These are phyloP conservation scores for Arthroderma sp. DNA, from an alignment of 2,329 filamentous ascomycete genomes.

Conservation along the genomic window DNA sequence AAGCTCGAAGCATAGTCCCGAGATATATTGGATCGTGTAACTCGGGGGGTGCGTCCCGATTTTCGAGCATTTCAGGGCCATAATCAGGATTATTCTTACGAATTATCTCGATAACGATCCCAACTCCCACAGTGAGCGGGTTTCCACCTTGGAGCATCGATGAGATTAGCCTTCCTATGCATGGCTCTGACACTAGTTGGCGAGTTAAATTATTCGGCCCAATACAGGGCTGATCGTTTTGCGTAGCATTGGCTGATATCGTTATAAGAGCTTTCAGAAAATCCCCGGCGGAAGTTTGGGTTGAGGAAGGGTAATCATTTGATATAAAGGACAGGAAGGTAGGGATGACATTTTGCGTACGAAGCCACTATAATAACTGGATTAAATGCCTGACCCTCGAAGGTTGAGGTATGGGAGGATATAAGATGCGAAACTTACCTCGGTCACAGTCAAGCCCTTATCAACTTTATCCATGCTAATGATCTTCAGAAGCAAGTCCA, in stretches of 20 bases:
- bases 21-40: conserved; percentile 90
- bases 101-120: conserved; percentile 96
- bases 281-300: conserved; percentile 91
- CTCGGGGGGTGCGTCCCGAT: conserved; percentile 65
- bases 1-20: conserved; percentile 74
- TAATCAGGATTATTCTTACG: conserved; percentile 99
- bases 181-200: conserved; percentile 77
- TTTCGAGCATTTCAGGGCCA: conserved; percentile 77
- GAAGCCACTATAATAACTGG: conserved; percentile 57
- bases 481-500: conserved; percentile 93
- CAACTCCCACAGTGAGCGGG: conserved; percentile 85
- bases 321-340: conserved; percentile 75
- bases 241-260: conserved; percentile 93
- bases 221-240: conserved; percentile 97
- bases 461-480: conserved; percentile 91
- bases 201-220: conserved; percentile 93
- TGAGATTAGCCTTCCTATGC: conserved; percentile 68
- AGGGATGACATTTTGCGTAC: conserved; percentile 76
- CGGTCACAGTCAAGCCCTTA: conserved; percentile 80
- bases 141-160: conserved; percentile 94
- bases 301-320: conserved; percentile 71
- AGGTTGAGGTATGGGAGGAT: conserved; percentile 1
- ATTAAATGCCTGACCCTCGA: conserved; percentile 1
- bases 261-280: conserved; percentile 99
- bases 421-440: conserved; percentile 43